These are phyloP conservation scores for Paraconiothyrium brasiliense DNA, from an alignment of 2,329 filamentous ascomycete species.

Conservation along the genomic window DNA sequence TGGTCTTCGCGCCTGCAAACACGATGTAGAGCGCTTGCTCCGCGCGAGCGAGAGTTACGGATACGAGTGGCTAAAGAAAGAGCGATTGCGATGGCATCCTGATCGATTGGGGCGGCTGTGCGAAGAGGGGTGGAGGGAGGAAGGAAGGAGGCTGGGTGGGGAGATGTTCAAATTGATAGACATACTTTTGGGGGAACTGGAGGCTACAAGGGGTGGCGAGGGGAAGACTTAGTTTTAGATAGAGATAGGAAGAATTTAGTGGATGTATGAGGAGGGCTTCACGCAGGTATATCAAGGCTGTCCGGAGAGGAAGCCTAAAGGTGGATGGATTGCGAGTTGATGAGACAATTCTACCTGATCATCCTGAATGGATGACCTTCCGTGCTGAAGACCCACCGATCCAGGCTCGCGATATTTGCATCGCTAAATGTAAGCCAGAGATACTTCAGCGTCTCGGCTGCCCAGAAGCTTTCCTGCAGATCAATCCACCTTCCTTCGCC, in stretches of 20 bases:
- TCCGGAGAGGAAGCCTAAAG: neutral
- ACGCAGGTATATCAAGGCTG: too few relatives aligned
- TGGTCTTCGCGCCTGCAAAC: slow-evolving; percentile 44
- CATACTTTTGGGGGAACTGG: slow-evolving; percentile 38
- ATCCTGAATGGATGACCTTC: slow-evolving; percentile 54
- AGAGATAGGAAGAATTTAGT: too few relatives aligned
- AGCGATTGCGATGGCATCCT: slow-evolving; percentile 48
- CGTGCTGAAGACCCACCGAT: slow-evolving; percentile 57
- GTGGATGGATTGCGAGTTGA: neutral
- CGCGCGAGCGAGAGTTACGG: slow-evolving; percentile 45
- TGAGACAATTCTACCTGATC: slow-evolving; percentile 34
- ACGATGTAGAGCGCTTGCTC: slow-evolving; percentile 45
- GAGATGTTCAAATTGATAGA: slow-evolving; percentile 51
- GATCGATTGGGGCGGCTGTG: slow-evolving; percentile 49
- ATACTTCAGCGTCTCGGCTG: slow-evolving; percentile 54
- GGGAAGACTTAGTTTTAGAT: neutral
- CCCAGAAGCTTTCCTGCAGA: slow-evolving; percentile 52
- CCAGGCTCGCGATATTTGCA: slow-evolving; percentile 47
- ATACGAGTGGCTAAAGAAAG: slow-evolving; percentile 47
- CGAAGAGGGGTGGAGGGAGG: slow-evolving; percentile 41
- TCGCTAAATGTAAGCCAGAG: slow-evolving; percentile 51
- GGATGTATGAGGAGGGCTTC: too few relatives aligned
- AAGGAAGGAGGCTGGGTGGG: slow-evolving; percentile 41
- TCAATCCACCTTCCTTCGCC: slow-evolving; percentile 45
- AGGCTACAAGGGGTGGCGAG: slow-evolving; percentile 10